phyloP scores from a whole-genome alignment of 2,329 filamentous ascomycete genomes.

The Chaetothyriales sp. region DNA sequence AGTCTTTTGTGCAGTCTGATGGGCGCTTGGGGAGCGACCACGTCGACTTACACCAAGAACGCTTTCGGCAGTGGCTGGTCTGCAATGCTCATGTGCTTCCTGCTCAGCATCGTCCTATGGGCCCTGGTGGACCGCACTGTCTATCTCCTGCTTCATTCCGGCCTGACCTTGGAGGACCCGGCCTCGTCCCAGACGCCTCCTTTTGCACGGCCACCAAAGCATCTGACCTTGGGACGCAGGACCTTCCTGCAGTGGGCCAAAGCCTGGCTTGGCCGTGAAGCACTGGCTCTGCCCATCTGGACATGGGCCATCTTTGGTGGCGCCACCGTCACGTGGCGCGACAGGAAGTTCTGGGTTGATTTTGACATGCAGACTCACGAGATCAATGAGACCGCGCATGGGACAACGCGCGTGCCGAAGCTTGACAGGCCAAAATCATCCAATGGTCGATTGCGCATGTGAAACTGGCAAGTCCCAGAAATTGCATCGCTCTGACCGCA shows the following conservation, averaged over 20 bases:
- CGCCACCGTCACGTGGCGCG: constrained; percentile 74
- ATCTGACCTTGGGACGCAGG: constrained; percentile 22
- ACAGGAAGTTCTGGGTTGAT: constrained; percentile 65
- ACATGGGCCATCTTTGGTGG: constrained; percentile 79
- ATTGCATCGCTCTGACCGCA: too few species aligned
- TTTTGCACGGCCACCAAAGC: constrained; percentile 44
- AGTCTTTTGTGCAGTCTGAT: constrained; percentile 71
- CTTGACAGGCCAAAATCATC: not conserved
- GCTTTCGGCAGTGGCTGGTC: constrained; percentile 55
- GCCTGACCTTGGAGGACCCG: constrained; percentile 46
- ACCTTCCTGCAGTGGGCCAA: constrained; percentile 57
- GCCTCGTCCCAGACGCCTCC: constrained; percentile 48
- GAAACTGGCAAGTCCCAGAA: too few species aligned
- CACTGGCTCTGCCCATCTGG: constrained; percentile 80
- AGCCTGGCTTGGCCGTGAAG: constrained; percentile 75
- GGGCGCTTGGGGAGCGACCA: constrained; percentile 65
- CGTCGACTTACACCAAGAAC: constrained; percentile 37
- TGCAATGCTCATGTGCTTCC: constrained; percentile 53
- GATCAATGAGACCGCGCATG: constrained; percentile 22
- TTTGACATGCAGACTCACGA: constrained; percentile 71
- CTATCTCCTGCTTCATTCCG: constrained; percentile 61
- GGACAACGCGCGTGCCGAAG: not conserved
- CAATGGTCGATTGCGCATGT: not conserved
- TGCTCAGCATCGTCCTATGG: constrained; percentile 54
- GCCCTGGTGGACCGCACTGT: constrained; percentile 59